Evolutionary conservation across 2,329 filamentous ascomycete genomes (phyloP).

Genomic region (Neocucurbitaria cava): DNA sequence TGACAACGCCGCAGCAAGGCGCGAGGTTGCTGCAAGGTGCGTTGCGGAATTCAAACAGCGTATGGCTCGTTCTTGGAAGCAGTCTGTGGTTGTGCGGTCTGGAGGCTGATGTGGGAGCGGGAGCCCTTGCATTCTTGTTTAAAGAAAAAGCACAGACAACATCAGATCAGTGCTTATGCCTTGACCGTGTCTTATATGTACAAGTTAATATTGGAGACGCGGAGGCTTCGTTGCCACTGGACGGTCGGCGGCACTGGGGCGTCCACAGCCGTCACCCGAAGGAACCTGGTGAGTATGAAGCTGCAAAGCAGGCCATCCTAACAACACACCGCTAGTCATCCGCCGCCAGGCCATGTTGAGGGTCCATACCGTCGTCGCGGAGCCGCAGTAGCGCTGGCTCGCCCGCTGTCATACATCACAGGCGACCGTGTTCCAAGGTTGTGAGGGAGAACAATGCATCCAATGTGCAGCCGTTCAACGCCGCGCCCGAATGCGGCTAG

Average conservation of each 20-base stretch:
- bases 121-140: constrained; percentile 46
- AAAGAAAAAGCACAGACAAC: constrained; percentile 32
- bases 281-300: constrained; percentile 32
- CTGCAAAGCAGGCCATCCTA: constrained; percentile 36
- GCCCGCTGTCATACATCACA: constrained; percentile 27
- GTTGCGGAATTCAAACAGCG: constrained; percentile 42
- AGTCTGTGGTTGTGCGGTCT: constrained; percentile 26
- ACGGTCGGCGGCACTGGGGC: constrained; percentile 28
- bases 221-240: constrained; percentile 36
- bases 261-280: constrained; percentile 18
- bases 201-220: constrained; percentile 29
- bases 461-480: constrained; percentile 23
- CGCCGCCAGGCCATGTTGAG: constrained; percentile 17
- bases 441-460: constrained; percentile 23
- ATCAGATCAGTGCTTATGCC: constrained; percentile 22
- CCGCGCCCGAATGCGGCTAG: constrained; percentile 21
- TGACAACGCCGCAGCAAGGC: constrained; percentile 25
- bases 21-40: constrained; percentile 35
- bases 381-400: constrained; percentile 31
- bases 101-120: constrained; percentile 33
- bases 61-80: constrained; percentile 37
- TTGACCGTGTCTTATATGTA: constrained; percentile 34
- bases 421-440: constrained; percentile 18
- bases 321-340: constrained; percentile 39
- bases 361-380: constrained; percentile 17